phyloP scores from a whole-genome alignment of 2,329 filamentous ascomycete species.

The Macrophomina pseudophaseolina region DNA sequence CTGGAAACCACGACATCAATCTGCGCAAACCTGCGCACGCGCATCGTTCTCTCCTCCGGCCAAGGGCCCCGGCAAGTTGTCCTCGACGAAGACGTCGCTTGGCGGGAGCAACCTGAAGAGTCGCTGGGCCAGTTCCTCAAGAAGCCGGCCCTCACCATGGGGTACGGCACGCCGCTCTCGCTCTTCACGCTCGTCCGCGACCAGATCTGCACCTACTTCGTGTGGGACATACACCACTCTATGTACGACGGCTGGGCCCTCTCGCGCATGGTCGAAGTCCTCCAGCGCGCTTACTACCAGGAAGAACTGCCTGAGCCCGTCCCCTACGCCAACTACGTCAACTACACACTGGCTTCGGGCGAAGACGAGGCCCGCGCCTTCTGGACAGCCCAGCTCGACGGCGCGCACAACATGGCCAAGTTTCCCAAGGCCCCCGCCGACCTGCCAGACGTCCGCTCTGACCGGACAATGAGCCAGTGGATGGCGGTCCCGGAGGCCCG shows the following conservation, averaged over 20 bases:
- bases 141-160: not conserved
- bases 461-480: not conserved
- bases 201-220: slow-evolving; percentile 3
- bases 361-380: not conserved
- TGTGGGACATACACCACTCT: not conserved
- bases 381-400: slow-evolving; percentile 4
- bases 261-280: not conserved
- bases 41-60: not conserved
- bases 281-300: slow-evolving; percentile 6
- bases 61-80: not conserved
- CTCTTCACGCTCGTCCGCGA: not conserved
- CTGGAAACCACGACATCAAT: not conserved
- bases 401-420: not conserved
- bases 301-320: not conserved
- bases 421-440: not conserved
- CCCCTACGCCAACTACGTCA: not conserved
- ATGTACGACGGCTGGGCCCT: slow-evolving; percentile 12
- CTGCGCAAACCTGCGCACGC: slow-evolving; percentile 2
- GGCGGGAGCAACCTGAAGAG: not conserved
- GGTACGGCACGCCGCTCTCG: not conserved
- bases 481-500: not conserved
- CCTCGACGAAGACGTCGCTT: not conserved
- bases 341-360: not conserved
- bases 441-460: not conserved
- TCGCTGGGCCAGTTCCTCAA: slow-evolving; percentile 2